Conservation (phyloP, 108 stramenopile genomes). For the Parietichytrium sp. region DNA sequence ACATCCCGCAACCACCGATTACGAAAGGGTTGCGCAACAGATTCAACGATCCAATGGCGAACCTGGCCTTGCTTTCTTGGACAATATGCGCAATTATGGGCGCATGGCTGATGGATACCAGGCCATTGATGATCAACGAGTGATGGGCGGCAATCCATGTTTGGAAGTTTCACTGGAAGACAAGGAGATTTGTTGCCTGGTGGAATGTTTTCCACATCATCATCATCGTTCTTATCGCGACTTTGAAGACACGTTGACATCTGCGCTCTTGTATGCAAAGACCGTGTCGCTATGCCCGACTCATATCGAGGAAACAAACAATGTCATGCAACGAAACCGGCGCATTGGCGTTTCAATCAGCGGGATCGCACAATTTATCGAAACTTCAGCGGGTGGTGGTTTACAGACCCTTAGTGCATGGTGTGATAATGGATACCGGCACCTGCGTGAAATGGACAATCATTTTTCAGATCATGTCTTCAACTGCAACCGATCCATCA, state of each 20-base stretch:
- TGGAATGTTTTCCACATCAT: conserved; percentile 58
- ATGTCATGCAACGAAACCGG: conserved; percentile 54
- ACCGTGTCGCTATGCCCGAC: conserved; percentile 57
- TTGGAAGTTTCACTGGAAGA: conserved; percentile 61
- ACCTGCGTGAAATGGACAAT: conserved; percentile 32
- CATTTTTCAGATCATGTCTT: conserved; percentile 41
- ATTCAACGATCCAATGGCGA: conserved; percentile 58
- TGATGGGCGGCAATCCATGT: conserved; percentile 62
- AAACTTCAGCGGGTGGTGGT: conserved; percentile 49
- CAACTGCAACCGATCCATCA: conserved; percentile 51
- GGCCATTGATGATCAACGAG: conserved; percentile 49
- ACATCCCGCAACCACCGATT: conserved; percentile 56
- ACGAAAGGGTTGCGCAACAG: conserved; percentile 55
- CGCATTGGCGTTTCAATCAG: conserved; percentile 60
- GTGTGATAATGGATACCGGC: conserved; percentile 49
- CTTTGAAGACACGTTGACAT: conserved; percentile 55
- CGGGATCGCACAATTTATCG: conserved; percentile 60
- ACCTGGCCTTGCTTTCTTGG: conserved; percentile 62
- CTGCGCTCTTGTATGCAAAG: conserved; percentile 60
- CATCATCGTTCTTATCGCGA: too few species aligned
- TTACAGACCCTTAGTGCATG: conserved; percentile 50
- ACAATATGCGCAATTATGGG: conserved; percentile 57
- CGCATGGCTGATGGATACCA: conserved; percentile 51
- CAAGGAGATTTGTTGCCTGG: conserved; percentile 62
- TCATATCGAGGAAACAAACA: conserved; percentile 56